phyloP scores from a whole-genome alignment of 2,329 filamentous ascomycete species.

The Pyricularia grisea region DNA sequence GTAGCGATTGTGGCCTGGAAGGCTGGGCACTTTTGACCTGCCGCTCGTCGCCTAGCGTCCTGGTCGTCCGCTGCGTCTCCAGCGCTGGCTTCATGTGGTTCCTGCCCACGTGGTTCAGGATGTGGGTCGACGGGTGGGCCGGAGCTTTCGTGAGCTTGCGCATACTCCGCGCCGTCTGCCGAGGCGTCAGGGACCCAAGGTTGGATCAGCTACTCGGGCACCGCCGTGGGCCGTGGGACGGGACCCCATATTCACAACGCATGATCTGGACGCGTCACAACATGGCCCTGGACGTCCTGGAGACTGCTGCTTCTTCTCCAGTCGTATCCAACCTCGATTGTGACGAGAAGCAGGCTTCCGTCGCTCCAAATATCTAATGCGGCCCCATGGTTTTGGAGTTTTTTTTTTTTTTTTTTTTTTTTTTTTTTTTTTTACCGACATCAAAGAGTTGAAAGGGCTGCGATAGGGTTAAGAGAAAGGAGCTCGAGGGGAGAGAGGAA shows the following conservation, averaged over 20 bases:
- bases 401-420: too few species aligned
- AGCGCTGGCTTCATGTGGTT: neutral
- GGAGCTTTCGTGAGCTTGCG: neutral
- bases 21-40: neutral
- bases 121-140: neutral
- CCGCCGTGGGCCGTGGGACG: neutral
- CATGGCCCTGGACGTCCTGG: neutral
- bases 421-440: neutral
- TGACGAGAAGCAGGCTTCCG: neutral
- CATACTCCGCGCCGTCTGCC: neutral
- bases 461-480: too few species aligned
- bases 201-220: neutral
- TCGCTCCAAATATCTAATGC: neutral
- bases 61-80: neutral
- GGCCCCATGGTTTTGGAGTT: too few species aligned
- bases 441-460: neutral
- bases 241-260: neutral
- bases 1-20: neutral
- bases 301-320: neutral
- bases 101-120: neutral
- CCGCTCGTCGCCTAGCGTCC: neutral
- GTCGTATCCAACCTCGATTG: neutral
- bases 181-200: neutral
- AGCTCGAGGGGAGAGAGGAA: too few species aligned
- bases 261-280: neutral